Conservation (phyloP, 2,329 filamentous ascomycete species). For the Paracoccidioides lutzii region DNA sequence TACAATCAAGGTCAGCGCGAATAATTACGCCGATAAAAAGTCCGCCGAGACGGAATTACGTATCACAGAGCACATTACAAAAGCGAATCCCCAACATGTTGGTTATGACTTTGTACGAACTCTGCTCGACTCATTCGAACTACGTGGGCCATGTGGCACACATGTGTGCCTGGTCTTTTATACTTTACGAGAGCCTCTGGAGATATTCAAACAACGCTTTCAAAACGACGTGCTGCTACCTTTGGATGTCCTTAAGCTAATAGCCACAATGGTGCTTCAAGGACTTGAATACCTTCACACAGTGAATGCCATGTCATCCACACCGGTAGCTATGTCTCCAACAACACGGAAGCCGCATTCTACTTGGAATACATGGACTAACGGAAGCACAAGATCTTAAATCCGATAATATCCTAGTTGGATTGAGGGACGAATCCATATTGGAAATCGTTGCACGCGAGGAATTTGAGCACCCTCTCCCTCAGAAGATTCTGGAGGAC, state of each 20-base stretch:
- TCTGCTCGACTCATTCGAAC: slow-evolving; percentile 23
- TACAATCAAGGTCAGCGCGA: slow-evolving; percentile 24
- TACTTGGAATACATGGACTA: slow-evolving; percentile 1
- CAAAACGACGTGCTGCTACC: slow-evolving; percentile 16
- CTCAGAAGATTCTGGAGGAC: slow-evolving; percentile 18
- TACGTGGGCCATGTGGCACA: slow-evolving; percentile 17
- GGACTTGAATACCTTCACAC: slow-evolving; percentile 33
- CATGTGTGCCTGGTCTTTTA: slow-evolving; percentile 28
- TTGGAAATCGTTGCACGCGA: slow-evolving; percentile 16
- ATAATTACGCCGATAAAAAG: slow-evolving; percentile 14
- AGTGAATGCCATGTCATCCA: slow-evolving; percentile 32
- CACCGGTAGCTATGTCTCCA: slow-evolving; percentile 22
- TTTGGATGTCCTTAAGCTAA: slow-evolving; percentile 19
- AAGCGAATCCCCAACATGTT: slow-evolving; percentile 17
- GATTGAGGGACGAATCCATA: slow-evolving; percentile 17
- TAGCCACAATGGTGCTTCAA: slow-evolving; percentile 25
- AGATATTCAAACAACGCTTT: slow-evolving; percentile 18
- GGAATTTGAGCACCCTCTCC: slow-evolving; percentile 18
- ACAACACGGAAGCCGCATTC: neutral
- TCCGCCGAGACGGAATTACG: slow-evolving; percentile 19
- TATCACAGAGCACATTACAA: slow-evolving; percentile 21
- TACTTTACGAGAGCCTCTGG: slow-evolving; percentile 26
- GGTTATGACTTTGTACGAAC: slow-evolving; percentile 22
- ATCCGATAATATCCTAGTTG: slow-evolving; percentile 30
- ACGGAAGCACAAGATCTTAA: slow-evolving; percentile 25